phyloP scores from a whole-genome alignment of 148 eudicot genomes.

The Salicornia ramosissima region DNA sequence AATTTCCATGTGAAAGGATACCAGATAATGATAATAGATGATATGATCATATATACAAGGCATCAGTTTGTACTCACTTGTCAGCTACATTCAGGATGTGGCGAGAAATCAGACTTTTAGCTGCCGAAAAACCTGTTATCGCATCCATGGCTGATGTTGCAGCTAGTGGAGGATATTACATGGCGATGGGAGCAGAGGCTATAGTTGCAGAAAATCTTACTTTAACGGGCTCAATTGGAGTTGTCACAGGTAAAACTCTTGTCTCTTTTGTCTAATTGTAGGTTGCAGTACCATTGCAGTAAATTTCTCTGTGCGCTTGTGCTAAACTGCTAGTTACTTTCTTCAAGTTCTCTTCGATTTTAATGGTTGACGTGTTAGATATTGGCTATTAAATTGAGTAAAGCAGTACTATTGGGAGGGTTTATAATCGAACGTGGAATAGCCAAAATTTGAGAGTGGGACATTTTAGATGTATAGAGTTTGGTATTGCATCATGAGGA shows the following conservation, averaged over 20 bases:
- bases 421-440: background rate
- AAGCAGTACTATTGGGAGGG: background rate
- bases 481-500: background rate
- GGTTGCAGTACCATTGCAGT: background rate
- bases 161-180: constrained; percentile 98
- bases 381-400: background rate
- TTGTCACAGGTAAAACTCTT: constrained; percentile 65
- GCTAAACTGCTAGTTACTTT: background rate
- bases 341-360: background rate
- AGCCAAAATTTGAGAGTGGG: background rate
- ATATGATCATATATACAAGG: background rate
- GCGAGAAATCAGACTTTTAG: constrained; percentile 90
- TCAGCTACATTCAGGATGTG: constrained; percentile 65
- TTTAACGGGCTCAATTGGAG: constrained; percentile 93
- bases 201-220: constrained; percentile 92
- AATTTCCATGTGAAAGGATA: background rate
- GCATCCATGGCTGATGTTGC: constrained; percentile 98
- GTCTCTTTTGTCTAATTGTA: background rate
- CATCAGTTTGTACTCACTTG: background rate
- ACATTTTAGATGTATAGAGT: background rate
- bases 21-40: background rate
- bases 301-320: background rate
- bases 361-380: background rate
- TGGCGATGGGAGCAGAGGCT: constrained; percentile 88
- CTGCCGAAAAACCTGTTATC: constrained; percentile 74